Conservation (phyloP, 441 rosid species). For the Raphanus hybrid region DNA sequence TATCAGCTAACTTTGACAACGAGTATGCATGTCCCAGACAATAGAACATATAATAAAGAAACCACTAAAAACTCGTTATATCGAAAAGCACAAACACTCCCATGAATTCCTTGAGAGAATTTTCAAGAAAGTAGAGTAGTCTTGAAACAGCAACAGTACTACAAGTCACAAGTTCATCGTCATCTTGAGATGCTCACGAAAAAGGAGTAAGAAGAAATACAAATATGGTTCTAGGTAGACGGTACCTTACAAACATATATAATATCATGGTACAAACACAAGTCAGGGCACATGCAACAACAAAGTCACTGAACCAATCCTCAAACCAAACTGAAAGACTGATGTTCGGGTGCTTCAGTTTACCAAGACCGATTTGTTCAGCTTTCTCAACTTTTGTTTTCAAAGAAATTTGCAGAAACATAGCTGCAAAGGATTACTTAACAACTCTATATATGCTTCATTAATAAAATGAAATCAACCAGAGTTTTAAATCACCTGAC, state of each 20-base stretch:
- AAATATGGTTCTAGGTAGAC: slow-evolving; percentile 9
- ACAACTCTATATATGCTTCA: neutral
- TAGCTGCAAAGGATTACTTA: neutral
- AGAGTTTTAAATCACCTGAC: slow-evolving; percentile 22
- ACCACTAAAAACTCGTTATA: neutral
- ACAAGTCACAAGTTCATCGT: slow-evolving; percentile 14
- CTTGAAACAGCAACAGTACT: neutral
- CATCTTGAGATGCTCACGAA: slow-evolving; percentile 14
- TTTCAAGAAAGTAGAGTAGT: neutral
- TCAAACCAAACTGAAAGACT: slow-evolving; percentile 11
- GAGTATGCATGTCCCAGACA: neutral
- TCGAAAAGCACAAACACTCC: neutral
- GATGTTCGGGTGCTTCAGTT: neutral
- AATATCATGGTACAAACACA: neutral
- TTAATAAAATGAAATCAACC: slow-evolving; percentile 1
- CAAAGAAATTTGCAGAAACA: slow-evolving; percentile 32
- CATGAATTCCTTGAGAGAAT: neutral
- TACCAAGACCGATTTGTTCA: neutral
- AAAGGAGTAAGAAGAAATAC: slow-evolving; percentile 1
- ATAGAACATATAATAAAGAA: neutral
- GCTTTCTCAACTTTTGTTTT: slow-evolving; percentile 7
- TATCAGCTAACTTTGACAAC: neutral
- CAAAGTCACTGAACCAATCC: slow-evolving; percentile 11
- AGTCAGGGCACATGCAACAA: neutral
- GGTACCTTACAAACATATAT: slow-evolving; percentile 6